Conservation (phyloP, 1,284 basidiomycete genomes). For the Cystobasidium pallidum region DNA sequence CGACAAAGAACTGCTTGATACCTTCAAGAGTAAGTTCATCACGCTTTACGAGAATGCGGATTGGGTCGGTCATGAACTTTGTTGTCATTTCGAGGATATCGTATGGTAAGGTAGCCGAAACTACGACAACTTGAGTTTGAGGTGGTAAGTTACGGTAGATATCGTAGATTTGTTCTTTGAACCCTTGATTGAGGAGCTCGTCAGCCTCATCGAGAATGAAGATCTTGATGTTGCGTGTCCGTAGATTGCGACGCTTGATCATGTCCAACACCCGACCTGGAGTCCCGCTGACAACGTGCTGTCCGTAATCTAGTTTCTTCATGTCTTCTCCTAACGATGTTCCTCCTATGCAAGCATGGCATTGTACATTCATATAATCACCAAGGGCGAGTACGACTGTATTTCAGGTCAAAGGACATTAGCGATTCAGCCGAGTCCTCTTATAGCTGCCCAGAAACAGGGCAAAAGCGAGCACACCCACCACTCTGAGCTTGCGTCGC, state of each 20-base stretch:
- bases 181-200: constrained; percentile 95
- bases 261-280: constrained; percentile 99
- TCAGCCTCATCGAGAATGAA: constrained; percentile 97
- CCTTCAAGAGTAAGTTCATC: constrained; percentile 99
- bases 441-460: not conserved
- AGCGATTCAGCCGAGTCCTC: not conserved
- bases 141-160: constrained; percentile 98
- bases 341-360: constrained; percentile 98
- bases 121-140: constrained; percentile 94
- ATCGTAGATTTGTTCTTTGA: constrained; percentile 99
- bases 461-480: not conserved
- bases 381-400: constrained; percentile 96
- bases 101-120: constrained; percentile 93
- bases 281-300: constrained; percentile 96
- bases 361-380: constrained; percentile 98
- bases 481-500: constrained; percentile 87
- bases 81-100: constrained; percentile 99
- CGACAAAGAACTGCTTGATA: constrained; percentile 99
- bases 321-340: constrained; percentile 98
- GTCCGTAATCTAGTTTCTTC: constrained; percentile 95
- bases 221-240: constrained; percentile 99
- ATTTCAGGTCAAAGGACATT: not conserved
- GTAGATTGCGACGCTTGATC: constrained; percentile 91
- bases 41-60: constrained; percentile 98
- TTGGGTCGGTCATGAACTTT: constrained; percentile 99